phyloP scores from a whole-genome alignment of 345 rosid genomes.

The Cochlearia excelsa region DNA sequence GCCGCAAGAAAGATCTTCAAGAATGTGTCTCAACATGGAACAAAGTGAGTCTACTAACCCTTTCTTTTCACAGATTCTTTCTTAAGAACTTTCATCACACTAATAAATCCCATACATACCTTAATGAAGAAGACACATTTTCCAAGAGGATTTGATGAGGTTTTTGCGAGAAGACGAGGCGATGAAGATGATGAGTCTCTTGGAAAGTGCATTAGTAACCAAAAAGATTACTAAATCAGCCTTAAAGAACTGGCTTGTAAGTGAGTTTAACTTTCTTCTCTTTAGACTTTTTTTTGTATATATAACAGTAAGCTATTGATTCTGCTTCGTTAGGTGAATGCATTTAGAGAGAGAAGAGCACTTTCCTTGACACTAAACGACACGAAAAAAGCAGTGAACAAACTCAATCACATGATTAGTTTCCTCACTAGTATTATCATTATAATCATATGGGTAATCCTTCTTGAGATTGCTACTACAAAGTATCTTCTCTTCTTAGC shows the following conservation, averaged over 20 bases:
- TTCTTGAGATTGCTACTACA: conserved; percentile 74
- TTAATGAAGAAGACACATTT: conserved; percentile 59
- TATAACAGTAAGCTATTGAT: conserved; percentile 31
- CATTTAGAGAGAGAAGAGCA: conserved; percentile 88
- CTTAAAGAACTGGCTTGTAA: conserved; percentile 88
- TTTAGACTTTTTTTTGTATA: background rate
- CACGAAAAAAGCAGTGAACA: conserved; percentile 66
- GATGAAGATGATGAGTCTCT: conserved; percentile 56
- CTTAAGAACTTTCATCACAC: background rate
- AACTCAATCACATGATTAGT: conserved; percentile 72
- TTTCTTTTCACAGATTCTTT: background rate
- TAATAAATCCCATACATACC: conserved; percentile 48
- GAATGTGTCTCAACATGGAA: conserved; percentile 57
- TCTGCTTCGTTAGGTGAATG: conserved; percentile 58
- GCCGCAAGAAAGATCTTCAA: conserved; percentile 86
- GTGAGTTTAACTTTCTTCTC: background rate
- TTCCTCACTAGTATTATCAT: conserved; percentile 43
- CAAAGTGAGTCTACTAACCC: conserved; percentile 44
- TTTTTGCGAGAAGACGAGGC: conserved; percentile 85
- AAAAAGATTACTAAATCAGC: conserved; percentile 57
- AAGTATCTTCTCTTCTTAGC: conserved; percentile 54
- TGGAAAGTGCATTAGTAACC: conserved; percentile 62
- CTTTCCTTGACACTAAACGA: conserved; percentile 53
- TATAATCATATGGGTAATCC: conserved; percentile 59
- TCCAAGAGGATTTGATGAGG: conserved; percentile 66